Evolutionary conservation across 1,139 yeast genomes (phyloP), one percentile per base, ranked within the genome.

Genomic region (Diutina ranongensis): DNA sequence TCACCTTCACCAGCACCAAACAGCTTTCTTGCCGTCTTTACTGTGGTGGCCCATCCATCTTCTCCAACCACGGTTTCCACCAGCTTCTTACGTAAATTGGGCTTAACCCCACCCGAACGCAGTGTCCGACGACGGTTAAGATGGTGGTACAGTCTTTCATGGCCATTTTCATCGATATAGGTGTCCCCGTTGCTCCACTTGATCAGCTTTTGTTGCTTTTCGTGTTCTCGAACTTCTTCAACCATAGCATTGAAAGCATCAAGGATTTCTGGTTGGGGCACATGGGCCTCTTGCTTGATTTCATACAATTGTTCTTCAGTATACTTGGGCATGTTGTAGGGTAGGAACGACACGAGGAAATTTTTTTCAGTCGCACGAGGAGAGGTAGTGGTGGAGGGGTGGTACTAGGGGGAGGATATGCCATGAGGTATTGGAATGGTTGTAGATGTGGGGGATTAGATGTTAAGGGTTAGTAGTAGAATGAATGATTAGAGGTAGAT

Each of bases 11-110:
- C 80, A 38, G 65, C 68, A 47, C 72, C 71, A 49, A 72, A 71
- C 3, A 75, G 68, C 57, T 71, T 68, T 57, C 68, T 72, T 15
- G 34, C 34, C 49, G 35, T 28, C 53, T 71, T 67, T 54, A 75
- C 74, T 51, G 78, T 68, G 27, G 89, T 80, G 48, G 83, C 83
- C 92, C 92, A 83, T 40, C 94, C 94, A 51, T 83, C 89, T 49
- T 80, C 83, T 58, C 83, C 94, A 22, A 73, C 73, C 46, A 68
- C 65, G 51, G 72, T 72, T 52, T 75, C 80, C 47, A 73, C 77
- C 55, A 73, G 71, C 67, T 76, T 76, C 60, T 76, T 80, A 57
- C 78, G 72, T 57, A 78, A 71, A 56, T 70, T 67, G 40, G 60
- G 59, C 67, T 74, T 67, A 50, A 65, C 67, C 35, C 46, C 47